Percentiles rank a stretch among this genome's conserved stretches.
Conservation (phyloP, 2,329 filamentous ascomycete genomes). For the Aspergillus sp. region DNA sequence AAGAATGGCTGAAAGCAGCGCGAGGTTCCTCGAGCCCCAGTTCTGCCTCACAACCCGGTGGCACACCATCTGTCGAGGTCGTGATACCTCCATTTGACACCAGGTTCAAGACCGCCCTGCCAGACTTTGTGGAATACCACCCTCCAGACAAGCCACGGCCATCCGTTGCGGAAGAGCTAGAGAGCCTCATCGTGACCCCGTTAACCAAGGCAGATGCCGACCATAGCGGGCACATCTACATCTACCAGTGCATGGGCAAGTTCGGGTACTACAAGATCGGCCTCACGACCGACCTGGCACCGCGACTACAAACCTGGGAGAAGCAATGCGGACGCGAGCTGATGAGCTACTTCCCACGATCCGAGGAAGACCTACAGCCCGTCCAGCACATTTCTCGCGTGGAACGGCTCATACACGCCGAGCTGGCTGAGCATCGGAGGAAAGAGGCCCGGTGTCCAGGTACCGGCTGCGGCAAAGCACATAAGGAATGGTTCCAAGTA, state of each 20-base stretch:
- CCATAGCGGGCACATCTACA: neutral
- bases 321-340: neutral
- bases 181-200: too few species aligned
- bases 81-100: too few species aligned
- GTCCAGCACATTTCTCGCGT: slow-evolving; percentile 2
- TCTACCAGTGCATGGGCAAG: slow-evolving; percentile 3
- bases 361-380: neutral
- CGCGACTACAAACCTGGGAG: neutral
- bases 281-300: neutral
- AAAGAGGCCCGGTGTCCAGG: neutral
- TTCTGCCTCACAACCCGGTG: too few species aligned
- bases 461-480: neutral
- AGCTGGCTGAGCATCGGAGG: slow-evolving; percentile 1
- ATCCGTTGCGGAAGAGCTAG: too few species aligned
- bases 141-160: too few species aligned
- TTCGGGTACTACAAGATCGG: slow-evolving; percentile 17
- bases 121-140: too few species aligned
- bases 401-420: slow-evolving; percentile 11
- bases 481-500: slow-evolving; percentile 13
- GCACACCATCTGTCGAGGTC: too few species aligned
- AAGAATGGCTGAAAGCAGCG: too few species aligned
- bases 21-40: too few species aligned
- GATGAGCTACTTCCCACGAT: slow-evolving; percentile 2
- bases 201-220: too few species aligned
- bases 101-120: too few species aligned